Base-by-base conservation (phyloP, 305 asterid genomes). In the Rubia occidens region DNA sequence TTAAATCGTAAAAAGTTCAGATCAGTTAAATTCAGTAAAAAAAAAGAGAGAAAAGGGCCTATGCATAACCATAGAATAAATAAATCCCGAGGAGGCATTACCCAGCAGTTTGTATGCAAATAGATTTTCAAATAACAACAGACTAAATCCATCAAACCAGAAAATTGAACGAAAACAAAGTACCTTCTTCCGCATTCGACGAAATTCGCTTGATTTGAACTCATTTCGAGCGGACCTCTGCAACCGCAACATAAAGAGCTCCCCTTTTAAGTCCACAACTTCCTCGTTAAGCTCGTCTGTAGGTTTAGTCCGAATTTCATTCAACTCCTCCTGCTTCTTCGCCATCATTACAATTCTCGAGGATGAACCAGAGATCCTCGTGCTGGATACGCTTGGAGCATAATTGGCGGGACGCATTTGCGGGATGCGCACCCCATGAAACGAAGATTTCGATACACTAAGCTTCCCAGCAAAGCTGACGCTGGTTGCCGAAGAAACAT, bases 191-290 rank as follows among this genome's bases (percentile, higher is more conserved):
- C 91, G 91, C 97, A 94, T 94, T 11, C 84, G 90, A 69, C 77
- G 85, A 69, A 94, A 90, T 68, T 90, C 97, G 82, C 99, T 90
- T 42, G 95, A 82, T 80, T 87, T 91, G 81, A 89, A 90, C 86
- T 94, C 99, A 60, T 85, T 94, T 67, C 96, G 81, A 35, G 95
- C 97, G 32, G 99, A 86, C 67, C 92, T 85, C 78, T 90, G 95
- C 73, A 94, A 95, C 71, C 97, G 97, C 65, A 94, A 95, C 99
- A 94, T 94, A 58, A 93, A 85, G 47, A 93, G 84, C 87, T 93
- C 98, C 58, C 98, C 98, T 78, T 93, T 90, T 39, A 90, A 90
- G 85, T 93, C 97, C 10, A 94, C 85, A n/a, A 91, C 84, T 77
- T 94, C 97, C 77, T 94, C 96, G 54, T 91, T 81, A 17, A 94